Evolutionary conservation across 176 grass and related monocot species (phyloP), one percentile per base, ranked within the genome.

Genomic region (Paspalum vaginatum): DNA sequence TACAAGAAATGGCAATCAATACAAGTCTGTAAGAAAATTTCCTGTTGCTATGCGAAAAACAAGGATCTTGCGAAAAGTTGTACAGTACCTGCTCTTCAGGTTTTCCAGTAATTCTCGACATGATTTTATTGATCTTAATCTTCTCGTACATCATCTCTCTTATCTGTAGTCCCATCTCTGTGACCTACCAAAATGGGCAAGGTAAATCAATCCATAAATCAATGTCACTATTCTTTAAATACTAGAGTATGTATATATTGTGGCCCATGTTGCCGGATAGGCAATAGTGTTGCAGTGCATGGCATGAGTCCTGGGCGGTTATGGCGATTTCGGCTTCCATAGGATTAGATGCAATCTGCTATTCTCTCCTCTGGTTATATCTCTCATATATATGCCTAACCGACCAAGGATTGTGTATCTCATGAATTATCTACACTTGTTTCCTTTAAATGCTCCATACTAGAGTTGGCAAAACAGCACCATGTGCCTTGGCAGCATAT

Each of bases 91-190:
- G 90, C 16, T 93, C 71, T 71, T 91, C 80, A 74, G 90, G 51
- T 85, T 98, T 98, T 50, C 96, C 96, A 47, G 92, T 95, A 68
- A 98, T 92, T 87, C 88, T 93, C 71, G 96, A 95, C 79, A 93
- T 70, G 42, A 98, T 91, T 84, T 98, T 98, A 68, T 89, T 88
- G 81, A 98, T 93, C 87, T 98, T 98, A 57, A 89, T 85, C 83
- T 76, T 95, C 79, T 98, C 90, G 27, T 98, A 98, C 88, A 93
- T 85, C 80, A 87, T 91, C 83, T 98, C 92, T 86, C 62, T 89
- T 85, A 93, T 87, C 68, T 86, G 88, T 55, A 92, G 77, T 74
- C 88, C 90, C 86, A 89, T 86, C 51, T 94, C 86, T 39, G 90
- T 88, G 65, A 80, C 66, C 92, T 98, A 79, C 20, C 20, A 42